Base-by-base conservation (phyloP, 2,329 filamentous ascomycete species). In the Allantophomopsis lycopodina region DNA sequence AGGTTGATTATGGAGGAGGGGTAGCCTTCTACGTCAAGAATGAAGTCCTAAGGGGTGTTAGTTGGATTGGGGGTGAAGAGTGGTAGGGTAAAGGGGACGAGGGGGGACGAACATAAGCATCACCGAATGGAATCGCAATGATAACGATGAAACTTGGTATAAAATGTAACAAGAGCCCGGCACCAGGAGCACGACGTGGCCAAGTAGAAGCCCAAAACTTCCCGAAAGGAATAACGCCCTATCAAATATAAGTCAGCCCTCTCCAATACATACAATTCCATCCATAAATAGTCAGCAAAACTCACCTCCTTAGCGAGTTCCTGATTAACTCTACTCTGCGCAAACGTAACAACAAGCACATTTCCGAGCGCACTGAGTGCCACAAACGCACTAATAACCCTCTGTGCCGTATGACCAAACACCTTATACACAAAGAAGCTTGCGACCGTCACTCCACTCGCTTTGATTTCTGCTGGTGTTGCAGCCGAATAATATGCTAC, bases 401-500 rank as follows among this genome's bases (percentile, higher is more conserved):
- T 62, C 5, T 58, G 61, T 14, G 60, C 60, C 21, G 40, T 42
- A 35, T 53, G 41, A 4, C 68, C 68, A 44, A 71, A 69, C 14
- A 71, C 56, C 44, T 73, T 71, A 41, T 67, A 62, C 55, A 77
- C 76, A 51, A 77, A 75, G 1, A 65, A 60, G 0, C 67, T 71
- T 0, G 73, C 73, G 4, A 74, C 65, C 4, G 73, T 64, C 31
- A 66, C 64, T 18, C 70, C 71, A 1, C 69, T 70, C 2, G 59
- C 55, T n/a, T 66, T 59, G 42, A 78, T 69, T 40, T 74, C 67
- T 2, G 69, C 63, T 40, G 68, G 66, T 13, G 71, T 67, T 0
- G 76, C 68, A 7, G 70, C 71, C 3, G 69, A 65, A 44, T 76
- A 73, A 53, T 76, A 76, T n/a, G 72, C 71, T 33, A 75, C 61